Percentiles rank a stretch among this genome's conserved stretches.
Evolutionary conservation across 139 green algal species (phyloP).

Genomic region (Chlorella sp.): DNA sequence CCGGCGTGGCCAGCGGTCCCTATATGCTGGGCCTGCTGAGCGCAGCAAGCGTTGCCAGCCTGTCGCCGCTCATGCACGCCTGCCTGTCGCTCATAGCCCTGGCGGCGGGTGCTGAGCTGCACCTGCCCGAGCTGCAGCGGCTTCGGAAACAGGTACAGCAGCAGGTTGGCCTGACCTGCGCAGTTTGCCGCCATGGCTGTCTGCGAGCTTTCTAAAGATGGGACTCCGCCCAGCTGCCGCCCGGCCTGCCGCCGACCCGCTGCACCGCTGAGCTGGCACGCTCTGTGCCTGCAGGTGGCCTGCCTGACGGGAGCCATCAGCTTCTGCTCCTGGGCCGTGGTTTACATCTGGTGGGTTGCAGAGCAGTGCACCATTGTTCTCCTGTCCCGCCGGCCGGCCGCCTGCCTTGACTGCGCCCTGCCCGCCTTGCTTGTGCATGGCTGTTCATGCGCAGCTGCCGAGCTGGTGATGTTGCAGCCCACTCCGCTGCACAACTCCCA

Average conservation of each 20-base stretch:
- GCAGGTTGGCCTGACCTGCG: not conserved
- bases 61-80: constrained; percentile 58
- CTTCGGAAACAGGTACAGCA: constrained; percentile 62
- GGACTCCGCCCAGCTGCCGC: not conserved
- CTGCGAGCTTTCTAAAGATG: not conserved
- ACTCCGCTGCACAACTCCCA: too few species aligned
- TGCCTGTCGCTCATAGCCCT: constrained; percentile 85
- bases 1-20: constrained; percentile 73
- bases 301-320: constrained; percentile 63
- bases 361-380: too few species aligned
- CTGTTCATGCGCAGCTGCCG: too few species aligned
- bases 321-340: constrained; percentile 55
- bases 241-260: not conserved
- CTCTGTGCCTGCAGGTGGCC: constrained; percentile 62
- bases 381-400: too few species aligned
- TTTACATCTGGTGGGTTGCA: constrained; percentile 41
- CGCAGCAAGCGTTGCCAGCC: constrained; percentile 43
- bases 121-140: constrained; percentile 62
- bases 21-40: constrained; percentile 65
- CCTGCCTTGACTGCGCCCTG: too few species aligned
- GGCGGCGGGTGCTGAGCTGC: constrained; percentile 80
- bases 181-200: too few species aligned
- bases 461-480: too few species aligned
- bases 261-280: not conserved
- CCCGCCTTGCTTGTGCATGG: too few species aligned